These are phyloP conservation scores for Heracleum sosnowskyi DNA, from an alignment of 129 eudicot genomes.

Conservation along the genomic window DNA sequence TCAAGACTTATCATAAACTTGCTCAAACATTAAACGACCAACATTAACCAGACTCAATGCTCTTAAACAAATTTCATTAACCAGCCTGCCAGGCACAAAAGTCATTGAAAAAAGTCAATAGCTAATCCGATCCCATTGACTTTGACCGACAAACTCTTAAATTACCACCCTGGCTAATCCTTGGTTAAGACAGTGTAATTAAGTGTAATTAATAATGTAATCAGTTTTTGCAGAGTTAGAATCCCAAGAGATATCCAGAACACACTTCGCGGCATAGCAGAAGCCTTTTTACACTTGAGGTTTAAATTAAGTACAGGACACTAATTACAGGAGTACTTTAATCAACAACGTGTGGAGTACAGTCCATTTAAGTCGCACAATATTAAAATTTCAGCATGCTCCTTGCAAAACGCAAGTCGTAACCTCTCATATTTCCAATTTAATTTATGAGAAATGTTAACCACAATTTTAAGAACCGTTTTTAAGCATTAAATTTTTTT, in stretches of 20 bases:
- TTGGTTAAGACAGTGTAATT: background rate
- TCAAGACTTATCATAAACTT: too few species aligned
- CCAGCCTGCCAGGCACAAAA: background rate
- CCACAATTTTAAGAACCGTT: too few species aligned
- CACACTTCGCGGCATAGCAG: background rate
- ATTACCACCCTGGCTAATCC: slow-evolving; percentile 3
- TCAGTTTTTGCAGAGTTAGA: background rate
- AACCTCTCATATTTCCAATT: too few species aligned
- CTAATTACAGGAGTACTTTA: background rate
- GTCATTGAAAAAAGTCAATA: background rate
- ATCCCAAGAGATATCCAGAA: background rate
- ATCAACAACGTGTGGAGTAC: background rate
- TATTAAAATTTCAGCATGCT: too few species aligned
- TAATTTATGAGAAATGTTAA: too few species aligned
- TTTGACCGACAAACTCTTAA: slow-evolving; percentile 12
- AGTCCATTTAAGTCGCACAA: background rate
- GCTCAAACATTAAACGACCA: background rate
- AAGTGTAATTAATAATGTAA: background rate
- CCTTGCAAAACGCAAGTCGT: too few species aligned
- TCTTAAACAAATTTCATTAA: too few species aligned
- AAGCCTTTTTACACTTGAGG: background rate
- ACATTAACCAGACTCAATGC: background rate
- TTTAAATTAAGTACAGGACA: background rate
- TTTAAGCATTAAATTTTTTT: too few species aligned
- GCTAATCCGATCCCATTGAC: background rate